A percentile compares a stretch with the other conserved stretches of the same genome.
Conservation (phyloP, 176 grass and related monocot genomes). For the Paspalum notatum region DNA sequence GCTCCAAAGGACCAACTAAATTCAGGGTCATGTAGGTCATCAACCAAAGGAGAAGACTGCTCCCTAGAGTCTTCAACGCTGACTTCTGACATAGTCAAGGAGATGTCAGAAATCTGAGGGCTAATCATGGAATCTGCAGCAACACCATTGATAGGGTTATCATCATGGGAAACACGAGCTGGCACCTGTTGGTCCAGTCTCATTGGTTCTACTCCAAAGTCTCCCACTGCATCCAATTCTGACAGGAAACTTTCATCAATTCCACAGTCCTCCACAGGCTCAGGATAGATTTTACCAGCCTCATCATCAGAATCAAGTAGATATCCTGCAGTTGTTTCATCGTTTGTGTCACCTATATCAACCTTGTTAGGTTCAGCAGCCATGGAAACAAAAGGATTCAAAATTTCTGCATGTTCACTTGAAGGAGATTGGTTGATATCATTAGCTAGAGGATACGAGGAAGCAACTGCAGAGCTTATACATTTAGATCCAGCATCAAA, state of each 20-base stretch:
- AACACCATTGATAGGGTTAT: constrained; percentile 38
- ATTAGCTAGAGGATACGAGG: constrained; percentile 30
- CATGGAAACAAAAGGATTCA: constrained; percentile 39
- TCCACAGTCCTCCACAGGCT: constrained; percentile 50
- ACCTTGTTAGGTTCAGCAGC: constrained; percentile 32
- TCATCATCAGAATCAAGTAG: constrained; percentile 77
- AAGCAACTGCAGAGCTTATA: constrained; percentile 21
- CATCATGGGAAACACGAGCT: constrained; percentile 28
- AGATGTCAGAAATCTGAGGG: constrained; percentile 33
- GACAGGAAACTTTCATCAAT: constrained; percentile 81
- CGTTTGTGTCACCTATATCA: constrained; percentile 39
- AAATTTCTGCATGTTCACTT: constrained; percentile 31
- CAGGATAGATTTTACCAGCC: constrained; percentile 69
- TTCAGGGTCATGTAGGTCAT: constrained; percentile 39
- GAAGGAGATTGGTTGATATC: constrained; percentile 39
- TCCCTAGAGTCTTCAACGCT: constrained; percentile 34
- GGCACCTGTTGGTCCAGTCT: constrained; percentile 42
- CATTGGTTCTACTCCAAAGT: constrained; percentile 61
- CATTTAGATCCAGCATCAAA: constrained; percentile 44
- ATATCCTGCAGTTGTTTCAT: constrained; percentile 39
- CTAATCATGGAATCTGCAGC: constrained; percentile 21
- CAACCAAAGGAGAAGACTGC: constrained; percentile 19
- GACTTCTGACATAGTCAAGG: constrained; percentile 27
- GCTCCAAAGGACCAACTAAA: constrained; percentile 43
- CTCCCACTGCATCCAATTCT: constrained; percentile 71